Percentiles rank a stretch among this genome's conserved stretches.
phyloP scores from a whole-genome alignment of 257 asterid genomes.

The Nicotiana tomentosiformis region DNA sequence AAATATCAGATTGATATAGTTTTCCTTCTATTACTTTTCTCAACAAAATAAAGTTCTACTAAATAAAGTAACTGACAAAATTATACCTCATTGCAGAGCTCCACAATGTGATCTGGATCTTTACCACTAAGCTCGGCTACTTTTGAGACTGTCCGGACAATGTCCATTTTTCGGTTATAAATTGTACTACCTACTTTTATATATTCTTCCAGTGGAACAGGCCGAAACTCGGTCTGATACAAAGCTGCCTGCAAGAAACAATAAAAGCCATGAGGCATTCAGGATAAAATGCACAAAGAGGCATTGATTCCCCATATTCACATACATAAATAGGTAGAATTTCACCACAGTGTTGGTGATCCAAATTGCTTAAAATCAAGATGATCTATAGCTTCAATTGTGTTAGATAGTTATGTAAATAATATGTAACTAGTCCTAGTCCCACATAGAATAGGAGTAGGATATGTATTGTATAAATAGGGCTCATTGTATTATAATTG shows the following conservation, averaged over 20 bases:
- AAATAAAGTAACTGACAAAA: slow-evolving; percentile 19
- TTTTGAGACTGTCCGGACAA: slow-evolving; percentile 68
- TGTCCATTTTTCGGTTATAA: slow-evolving; percentile 73
- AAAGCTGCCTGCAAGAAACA: slow-evolving; percentile 71
- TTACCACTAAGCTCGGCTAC: slow-evolving; percentile 75
- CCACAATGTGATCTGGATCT: slow-evolving; percentile 95
- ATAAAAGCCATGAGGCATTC: slow-evolving; percentile 15
- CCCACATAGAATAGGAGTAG: too few species aligned
- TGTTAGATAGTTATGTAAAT: too few species aligned
- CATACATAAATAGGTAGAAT: not conserved
- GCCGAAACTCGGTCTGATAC: slow-evolving; percentile 91
- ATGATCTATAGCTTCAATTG: not conserved
- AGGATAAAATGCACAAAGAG: not conserved
- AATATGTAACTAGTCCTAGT: too few species aligned
- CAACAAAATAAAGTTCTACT: slow-evolving; percentile 10
- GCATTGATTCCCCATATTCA: not conserved
- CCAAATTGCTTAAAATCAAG: not conserved
- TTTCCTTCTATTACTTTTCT: slow-evolving; percentile 9
- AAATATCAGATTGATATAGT: slow-evolving; percentile 16
- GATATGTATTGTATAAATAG: too few species aligned
- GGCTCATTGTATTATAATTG: too few species aligned
- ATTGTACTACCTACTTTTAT: slow-evolving; percentile 75
- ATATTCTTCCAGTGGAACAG: slow-evolving; percentile 94
- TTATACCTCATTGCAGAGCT: slow-evolving; percentile 89
- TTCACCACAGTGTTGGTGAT: not conserved